Conservation (phyloP, 2,329 filamentous ascomycete species). For the Coniochaeta prunicola region DNA sequence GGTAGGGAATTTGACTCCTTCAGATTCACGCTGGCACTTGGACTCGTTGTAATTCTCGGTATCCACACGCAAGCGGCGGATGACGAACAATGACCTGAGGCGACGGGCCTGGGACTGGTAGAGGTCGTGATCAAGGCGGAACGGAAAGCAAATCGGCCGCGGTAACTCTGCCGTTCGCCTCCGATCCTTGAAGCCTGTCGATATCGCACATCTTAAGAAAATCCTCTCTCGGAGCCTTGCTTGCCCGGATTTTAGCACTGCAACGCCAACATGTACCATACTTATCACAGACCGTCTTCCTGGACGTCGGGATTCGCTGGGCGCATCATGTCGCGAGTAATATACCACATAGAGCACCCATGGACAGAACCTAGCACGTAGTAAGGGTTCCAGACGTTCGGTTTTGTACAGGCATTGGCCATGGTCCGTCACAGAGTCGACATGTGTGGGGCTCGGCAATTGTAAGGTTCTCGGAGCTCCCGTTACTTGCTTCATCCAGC, state of each 20-base stretch:
- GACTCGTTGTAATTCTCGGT: background rate
- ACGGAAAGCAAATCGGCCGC: too few relatives aligned
- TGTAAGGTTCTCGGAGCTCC: background rate
- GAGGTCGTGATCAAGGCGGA: too few relatives aligned
- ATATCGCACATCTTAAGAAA: slow-evolving; percentile 23
- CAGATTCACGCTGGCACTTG: background rate
- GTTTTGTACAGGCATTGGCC: background rate
- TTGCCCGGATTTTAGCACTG: slow-evolving; percentile 1
- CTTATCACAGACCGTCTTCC: background rate
- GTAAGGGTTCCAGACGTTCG: background rate
- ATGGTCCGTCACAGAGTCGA: background rate
- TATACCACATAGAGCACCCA: background rate
- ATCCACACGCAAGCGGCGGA: background rate
- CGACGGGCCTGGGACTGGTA: too few relatives aligned
- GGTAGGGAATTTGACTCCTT: too few relatives aligned
- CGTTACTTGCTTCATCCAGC: background rate
- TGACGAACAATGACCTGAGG: background rate
- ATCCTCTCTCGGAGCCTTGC: slow-evolving; percentile 7
- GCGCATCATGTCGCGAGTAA: background rate
- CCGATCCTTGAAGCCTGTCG: slow-evolving; percentile 4
- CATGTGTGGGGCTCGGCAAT: background rate
- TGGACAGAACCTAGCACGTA: too few relatives aligned
- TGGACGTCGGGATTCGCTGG: background rate
- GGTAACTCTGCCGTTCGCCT: background rate
- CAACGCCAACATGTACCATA: background rate